Evolutionary conservation across 805 yeast species (phyloP), one percentile per base, ranked within the genome.

Genomic region (Sugiyamaella americana): DNA sequence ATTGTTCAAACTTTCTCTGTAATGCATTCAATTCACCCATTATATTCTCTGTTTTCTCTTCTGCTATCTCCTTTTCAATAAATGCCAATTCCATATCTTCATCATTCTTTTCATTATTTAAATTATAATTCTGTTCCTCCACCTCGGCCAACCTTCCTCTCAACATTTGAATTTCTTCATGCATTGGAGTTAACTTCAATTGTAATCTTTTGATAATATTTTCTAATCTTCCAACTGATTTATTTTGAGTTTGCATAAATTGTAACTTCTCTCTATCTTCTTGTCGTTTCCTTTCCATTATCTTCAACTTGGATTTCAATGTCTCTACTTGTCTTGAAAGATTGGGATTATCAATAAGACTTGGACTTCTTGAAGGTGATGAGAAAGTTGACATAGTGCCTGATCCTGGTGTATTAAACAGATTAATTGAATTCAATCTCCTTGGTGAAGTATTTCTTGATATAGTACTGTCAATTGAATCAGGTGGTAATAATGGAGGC

Each of bases 31-130:
- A 44, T 36, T 65, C 64, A 2, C 47, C 50, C 4, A 43, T 44
- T 40, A 63, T 48, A 6, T 42, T 45, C 34, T 57, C 64, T 37
- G 51, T 53, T 34, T 55, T 49, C 47, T 64, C 69, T 41, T 65
- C 69, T 2, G 68, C 67, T 47, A 67, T 55, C 48, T 67, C 70
- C 34, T 52, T 49, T 40, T 67, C 72, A 2, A 67, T 53, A 5
- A 58, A 51, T 2, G 63, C 59, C 22, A 63, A 48, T 46, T 66
- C 70, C 17, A 61, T 40, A 8, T 54, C 58, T 17, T 62, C 66
- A 10, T 58, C 55, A 46, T 56, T 48, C 41, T 50, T 34, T 24
- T 52, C 50, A 32, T 52, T 45, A 39, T 58, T 54, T 20, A 48
- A 35, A 35, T 24, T 45, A 40, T 18, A 34, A 47, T 56, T 53